A percentile compares a stretch with the other conserved stretches of the same genome.
Conservation (phyloP, 768 basidiomycete genomes). For the Strobilomyces echinocephalus region DNA sequence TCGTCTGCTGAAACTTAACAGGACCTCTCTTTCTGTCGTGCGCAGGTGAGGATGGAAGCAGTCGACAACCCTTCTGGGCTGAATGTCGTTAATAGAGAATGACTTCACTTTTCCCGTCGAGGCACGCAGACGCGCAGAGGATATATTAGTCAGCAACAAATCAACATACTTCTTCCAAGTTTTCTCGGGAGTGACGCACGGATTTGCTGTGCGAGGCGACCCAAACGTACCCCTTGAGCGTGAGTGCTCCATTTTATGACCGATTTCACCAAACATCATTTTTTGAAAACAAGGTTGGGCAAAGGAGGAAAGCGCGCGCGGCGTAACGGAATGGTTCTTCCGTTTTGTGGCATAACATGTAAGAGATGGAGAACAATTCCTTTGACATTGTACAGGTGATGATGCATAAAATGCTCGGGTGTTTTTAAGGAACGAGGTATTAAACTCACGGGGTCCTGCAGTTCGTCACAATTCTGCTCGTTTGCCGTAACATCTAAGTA, state of each 20-base stretch:
- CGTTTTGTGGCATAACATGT: conserved; percentile 30
- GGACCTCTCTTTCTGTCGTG: conserved; percentile 26
- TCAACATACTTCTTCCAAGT: conserved; percentile 52
- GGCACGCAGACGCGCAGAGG: conserved; percentile 51
- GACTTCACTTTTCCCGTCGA: conserved; percentile 49
- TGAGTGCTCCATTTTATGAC: conserved; percentile 5
- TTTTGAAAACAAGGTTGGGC: conserved; percentile 42
- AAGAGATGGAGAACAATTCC: neutral
- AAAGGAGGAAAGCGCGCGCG: conserved; percentile 52
- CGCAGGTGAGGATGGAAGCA: conserved; percentile 15
- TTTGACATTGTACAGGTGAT: neutral
- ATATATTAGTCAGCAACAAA: conserved; percentile 45
- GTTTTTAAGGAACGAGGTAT: neutral
- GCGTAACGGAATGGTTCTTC: conserved; percentile 46
- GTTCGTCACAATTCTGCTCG: neutral
- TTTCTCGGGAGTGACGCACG: conserved; percentile 41
- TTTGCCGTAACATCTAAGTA: neutral
- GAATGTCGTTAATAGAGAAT: conserved; percentile 33
- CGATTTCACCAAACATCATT: neutral
- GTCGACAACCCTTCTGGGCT: neutral
- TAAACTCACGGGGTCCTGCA: neutral
- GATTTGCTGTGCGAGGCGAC: conserved; percentile 26
- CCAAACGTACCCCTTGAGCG: conserved; percentile 12
- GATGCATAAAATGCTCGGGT: neutral
- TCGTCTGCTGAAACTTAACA: conserved; percentile 4